Percentiles rank a stretch among this genome's conserved stretches.
These are phyloP conservation scores for Pseudocercospora fuligena DNA, from an alignment of 2,329 filamentous ascomycete species.

Conservation along the genomic window DNA sequence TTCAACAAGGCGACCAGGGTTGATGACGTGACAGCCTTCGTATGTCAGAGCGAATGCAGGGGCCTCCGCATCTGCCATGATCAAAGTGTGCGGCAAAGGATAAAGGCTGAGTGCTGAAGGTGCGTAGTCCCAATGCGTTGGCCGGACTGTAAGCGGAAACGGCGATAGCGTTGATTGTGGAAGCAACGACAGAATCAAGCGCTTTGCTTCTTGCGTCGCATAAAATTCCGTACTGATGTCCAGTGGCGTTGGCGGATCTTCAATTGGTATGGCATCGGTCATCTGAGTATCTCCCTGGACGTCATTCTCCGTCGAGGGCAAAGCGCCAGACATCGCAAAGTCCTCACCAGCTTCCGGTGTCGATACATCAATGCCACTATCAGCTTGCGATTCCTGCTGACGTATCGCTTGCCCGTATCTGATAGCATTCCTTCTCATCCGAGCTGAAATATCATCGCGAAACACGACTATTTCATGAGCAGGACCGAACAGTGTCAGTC, in stretches of 20 bases:
- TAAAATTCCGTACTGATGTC: conserved; percentile 27
- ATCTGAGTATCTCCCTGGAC: conserved; percentile 24
- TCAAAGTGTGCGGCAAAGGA: conserved; percentile 81
- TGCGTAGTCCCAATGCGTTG: conserved; percentile 88
- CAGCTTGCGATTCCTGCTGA: conserved; percentile 33
- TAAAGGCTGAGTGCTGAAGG: conserved; percentile 77
- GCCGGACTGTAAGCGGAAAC: conserved; percentile 78
- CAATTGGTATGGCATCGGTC: conserved; percentile 20
- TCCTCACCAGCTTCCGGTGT: conserved; percentile 26
- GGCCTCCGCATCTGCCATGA: conserved; percentile 80
- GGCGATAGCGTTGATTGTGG: conserved; percentile 89
- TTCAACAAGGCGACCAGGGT: conserved; percentile 75
- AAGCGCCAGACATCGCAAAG: conserved; percentile 38
- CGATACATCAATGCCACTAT: conserved; percentile 9
- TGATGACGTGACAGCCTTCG: conserved; percentile 94
- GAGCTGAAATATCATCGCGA: conserved; percentile 81
- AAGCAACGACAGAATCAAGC: conserved; percentile 82
- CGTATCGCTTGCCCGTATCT: conserved; percentile 62
- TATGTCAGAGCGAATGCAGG: conserved; percentile 87
- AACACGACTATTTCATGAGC: conserved; percentile 86
- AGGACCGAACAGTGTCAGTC: conserved; percentile 83
- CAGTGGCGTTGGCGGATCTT: conserved; percentile 15
- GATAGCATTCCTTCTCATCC: conserved; percentile 77
- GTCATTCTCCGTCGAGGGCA: conserved; percentile 31
- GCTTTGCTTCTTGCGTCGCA: conserved; percentile 37